phyloP scores from a whole-genome alignment of 2,329 filamentous ascomycete genomes.

The Paecilomyces sp. region DNA sequence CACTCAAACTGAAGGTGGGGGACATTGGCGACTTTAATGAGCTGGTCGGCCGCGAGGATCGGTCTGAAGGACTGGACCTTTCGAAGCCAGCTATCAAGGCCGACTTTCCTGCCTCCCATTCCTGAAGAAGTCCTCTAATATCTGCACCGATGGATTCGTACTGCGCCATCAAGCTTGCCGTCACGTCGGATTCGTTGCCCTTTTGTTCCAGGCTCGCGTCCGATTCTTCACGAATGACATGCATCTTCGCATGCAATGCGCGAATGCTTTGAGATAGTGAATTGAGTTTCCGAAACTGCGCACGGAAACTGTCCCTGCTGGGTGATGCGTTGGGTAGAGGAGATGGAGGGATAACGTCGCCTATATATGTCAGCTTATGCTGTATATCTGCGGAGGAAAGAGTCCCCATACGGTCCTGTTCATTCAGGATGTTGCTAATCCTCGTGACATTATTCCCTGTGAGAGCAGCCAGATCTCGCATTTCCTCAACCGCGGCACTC shows the following conservation, averaged over 20 bases:
- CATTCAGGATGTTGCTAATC: slow-evolving; percentile 62
- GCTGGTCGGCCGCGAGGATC: slow-evolving; percentile 47
- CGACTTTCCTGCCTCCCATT: slow-evolving; percentile 84
- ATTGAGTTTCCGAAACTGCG: slow-evolving; percentile 81
- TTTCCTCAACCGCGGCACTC: slow-evolving; percentile 68
- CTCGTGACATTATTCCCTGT: slow-evolving; percentile 58
- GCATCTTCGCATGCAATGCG: slow-evolving; percentile 88
- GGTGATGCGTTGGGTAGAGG: slow-evolving; percentile 62
- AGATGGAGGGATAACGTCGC: slow-evolving; percentile 41
- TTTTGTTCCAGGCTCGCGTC: slow-evolving; percentile 70
- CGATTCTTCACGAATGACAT: slow-evolving; percentile 83
- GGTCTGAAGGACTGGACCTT: slow-evolving; percentile 61
- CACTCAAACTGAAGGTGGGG: slow-evolving; percentile 39
- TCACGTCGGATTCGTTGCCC: slow-evolving; percentile 61
- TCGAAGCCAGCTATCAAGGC: slow-evolving; percentile 75
- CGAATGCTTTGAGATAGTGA: slow-evolving; percentile 85
- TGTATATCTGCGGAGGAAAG: slow-evolving; percentile 4
- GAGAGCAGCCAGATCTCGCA: slow-evolving; percentile 57
- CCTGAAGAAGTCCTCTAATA: slow-evolving; percentile 68
- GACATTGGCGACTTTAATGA: slow-evolving; percentile 37
- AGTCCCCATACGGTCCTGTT: slow-evolving; percentile 64
- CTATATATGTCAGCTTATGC: slow-evolving; percentile 17
- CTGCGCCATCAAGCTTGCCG: slow-evolving; percentile 71
- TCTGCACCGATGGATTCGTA: slow-evolving; percentile 94
- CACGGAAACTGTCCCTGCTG: slow-evolving; percentile 73